Conservation (phyloP, 2,329 filamentous ascomycete genomes). For the Fusarium newnesense region DNA sequence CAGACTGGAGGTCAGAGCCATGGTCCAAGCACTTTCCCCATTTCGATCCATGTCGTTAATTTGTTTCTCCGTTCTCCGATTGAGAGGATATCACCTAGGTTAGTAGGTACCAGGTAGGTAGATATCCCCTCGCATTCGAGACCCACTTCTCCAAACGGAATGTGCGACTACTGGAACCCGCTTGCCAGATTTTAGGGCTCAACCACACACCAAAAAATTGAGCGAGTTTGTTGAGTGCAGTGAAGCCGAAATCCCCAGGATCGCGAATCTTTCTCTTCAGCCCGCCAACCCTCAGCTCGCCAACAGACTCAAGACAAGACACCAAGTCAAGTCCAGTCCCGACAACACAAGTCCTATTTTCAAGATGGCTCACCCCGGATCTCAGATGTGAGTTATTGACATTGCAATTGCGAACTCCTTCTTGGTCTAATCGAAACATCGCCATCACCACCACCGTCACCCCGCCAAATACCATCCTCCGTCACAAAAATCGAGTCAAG, state of each 20-base stretch:
- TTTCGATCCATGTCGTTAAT: conserved; percentile 5
- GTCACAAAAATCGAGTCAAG: neutral
- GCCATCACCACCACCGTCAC: conserved; percentile 2
- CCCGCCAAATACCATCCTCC: conserved; percentile 19
- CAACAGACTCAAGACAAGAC: conserved; percentile 42
- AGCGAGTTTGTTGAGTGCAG: conserved; percentile 34
- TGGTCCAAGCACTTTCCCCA: conserved; percentile 35
- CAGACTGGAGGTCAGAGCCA: conserved; percentile 11
- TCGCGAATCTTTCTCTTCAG: conserved; percentile 47
- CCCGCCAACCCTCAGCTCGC: conserved; percentile 52
- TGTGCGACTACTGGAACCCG: conserved; percentile 16
- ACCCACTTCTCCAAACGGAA: conserved; percentile 9
- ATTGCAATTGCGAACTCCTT: conserved; percentile 2
- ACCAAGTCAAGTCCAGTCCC: conserved; percentile 42
- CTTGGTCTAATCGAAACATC: conserved; percentile 1
- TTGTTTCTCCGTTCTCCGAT: conserved; percentile 32
- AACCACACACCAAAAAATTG: conserved; percentile 49
- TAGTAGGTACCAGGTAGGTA: neutral
- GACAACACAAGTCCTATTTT: conserved; percentile 46
- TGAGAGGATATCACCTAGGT: no score
- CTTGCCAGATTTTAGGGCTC: conserved; percentile 47
- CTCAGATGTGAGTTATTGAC: conserved; percentile 67
- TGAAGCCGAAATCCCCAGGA: conserved; percentile 44
- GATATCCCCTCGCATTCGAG: neutral
- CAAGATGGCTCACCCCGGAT: conserved; percentile 70